phyloP scores from a whole-genome alignment of 75 land plant species.

The Cupressus sempervirens region DNA sequence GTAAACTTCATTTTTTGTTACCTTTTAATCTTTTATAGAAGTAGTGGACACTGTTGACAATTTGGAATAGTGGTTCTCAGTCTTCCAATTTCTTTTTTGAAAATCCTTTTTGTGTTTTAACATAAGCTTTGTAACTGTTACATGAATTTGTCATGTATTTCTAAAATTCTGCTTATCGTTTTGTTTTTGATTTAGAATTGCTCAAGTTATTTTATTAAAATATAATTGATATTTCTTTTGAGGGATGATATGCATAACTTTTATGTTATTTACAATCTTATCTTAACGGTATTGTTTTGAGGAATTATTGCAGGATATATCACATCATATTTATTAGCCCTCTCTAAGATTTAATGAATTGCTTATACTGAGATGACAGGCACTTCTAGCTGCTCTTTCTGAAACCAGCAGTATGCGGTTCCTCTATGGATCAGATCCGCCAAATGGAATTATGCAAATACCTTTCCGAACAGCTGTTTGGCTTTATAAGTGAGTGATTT shows the following conservation, averaged over 20 bases:
- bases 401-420: slow-evolving; percentile 77
- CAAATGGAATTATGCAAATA: slow-evolving; percentile 79
- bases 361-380: slow-evolving; percentile 34
- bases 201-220: not conserved
- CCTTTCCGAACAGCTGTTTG: slow-evolving; percentile 69
- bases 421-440: slow-evolving; percentile 58
- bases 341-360: not conserved
- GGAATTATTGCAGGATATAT: not conserved
- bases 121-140: not conserved
- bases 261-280: not conserved
- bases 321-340: not conserved
- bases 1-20: not conserved
- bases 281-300: not conserved
- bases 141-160: not conserved
- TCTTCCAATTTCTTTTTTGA: not conserved
- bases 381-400: slow-evolving; percentile 71
- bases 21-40: not conserved
- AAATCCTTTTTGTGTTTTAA: not conserved
- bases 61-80: not conserved
- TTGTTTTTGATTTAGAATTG: not conserved
- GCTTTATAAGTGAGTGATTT: slow-evolving; percentile 68
- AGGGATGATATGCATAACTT: not conserved
- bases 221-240: slow-evolving; percentile 3
- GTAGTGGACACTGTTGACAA: not conserved
- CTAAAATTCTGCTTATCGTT: not conserved